These are phyloP conservation scores for Lecanicillium sp. DNA, from an alignment of 2,329 filamentous ascomycete species.

Conservation along the genomic window DNA sequence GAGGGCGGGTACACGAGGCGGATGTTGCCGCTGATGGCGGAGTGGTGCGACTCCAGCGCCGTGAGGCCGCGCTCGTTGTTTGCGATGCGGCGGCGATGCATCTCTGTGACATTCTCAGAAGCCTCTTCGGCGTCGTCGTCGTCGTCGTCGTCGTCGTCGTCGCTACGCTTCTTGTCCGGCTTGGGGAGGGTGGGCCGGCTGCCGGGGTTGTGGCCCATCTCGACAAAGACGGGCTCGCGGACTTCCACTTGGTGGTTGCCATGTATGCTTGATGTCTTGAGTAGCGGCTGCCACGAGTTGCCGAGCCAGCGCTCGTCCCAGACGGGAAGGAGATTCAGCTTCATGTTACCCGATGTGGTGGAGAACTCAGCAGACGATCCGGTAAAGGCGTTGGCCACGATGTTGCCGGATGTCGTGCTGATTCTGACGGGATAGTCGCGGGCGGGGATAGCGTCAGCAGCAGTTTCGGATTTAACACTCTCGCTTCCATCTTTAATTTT, in stretches of 20 bases:
- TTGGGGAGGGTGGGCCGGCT: slow-evolving; percentile 16
- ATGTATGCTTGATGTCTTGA: slow-evolving; percentile 40
- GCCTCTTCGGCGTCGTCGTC: background rate
- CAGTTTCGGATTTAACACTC: slow-evolving; percentile 23
- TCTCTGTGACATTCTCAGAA: background rate
- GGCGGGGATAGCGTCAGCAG: slow-evolving; percentile 29
- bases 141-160: slow-evolving; percentile 1
- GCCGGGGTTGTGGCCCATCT: slow-evolving; percentile 16
- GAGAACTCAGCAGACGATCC: slow-evolving; percentile 29
- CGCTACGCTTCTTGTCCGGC: slow-evolving; percentile 11
- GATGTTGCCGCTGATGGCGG: slow-evolving; percentile 38
- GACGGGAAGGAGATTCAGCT: slow-evolving; percentile 38
- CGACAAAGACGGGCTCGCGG: slow-evolving; percentile 40
- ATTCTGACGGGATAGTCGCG: slow-evolving; percentile 43
- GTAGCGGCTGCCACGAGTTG: slow-evolving; percentile 19
- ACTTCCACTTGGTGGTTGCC: slow-evolving; percentile 35
- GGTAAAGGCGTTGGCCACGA: slow-evolving; percentile 37
- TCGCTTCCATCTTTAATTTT: slow-evolving; percentile 33
- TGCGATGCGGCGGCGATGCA: background rate
- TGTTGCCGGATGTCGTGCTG: slow-evolving; percentile 37
- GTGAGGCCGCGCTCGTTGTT: slow-evolving; percentile 22
- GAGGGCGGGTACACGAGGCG: slow-evolving; percentile 38
- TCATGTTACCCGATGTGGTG: slow-evolving; percentile 36
- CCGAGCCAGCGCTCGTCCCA: slow-evolving; percentile 25
- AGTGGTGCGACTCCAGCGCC: slow-evolving; percentile 36